Evolutionary conservation across 2,329 filamentous ascomycete species (phyloP).

Genomic region (Aspergillus sp.): DNA sequence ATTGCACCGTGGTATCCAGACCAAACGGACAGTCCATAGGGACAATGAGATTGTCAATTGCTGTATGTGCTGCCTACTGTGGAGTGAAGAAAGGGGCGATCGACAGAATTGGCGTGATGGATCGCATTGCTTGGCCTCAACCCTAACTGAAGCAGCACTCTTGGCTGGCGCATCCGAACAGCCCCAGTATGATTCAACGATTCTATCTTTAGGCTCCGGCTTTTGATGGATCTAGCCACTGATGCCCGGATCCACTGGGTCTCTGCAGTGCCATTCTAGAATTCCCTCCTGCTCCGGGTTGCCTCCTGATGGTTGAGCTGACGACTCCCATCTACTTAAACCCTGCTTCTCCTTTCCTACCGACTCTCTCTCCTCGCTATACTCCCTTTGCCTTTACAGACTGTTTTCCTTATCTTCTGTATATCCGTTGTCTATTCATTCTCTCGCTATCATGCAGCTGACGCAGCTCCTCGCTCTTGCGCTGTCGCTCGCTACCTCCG

Average conservation of each 20-base stretch:
- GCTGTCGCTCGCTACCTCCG: constrained; percentile 30
- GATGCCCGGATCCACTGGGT: not conserved
- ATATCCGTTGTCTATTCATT: not conserved
- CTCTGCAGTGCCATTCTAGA: not conserved
- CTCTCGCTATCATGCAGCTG: constrained; percentile 28
- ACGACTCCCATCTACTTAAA: not conserved
- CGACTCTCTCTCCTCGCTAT: not conserved
- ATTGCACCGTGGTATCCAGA: not conserved
- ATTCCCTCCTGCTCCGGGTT: not conserved
- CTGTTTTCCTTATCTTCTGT: not conserved
- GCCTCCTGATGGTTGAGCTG: not conserved
- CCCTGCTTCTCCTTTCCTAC: not conserved
- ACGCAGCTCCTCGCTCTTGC: constrained; percentile 33
- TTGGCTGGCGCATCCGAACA: not conserved
- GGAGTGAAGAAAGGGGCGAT: not conserved
- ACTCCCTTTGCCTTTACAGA: not conserved
- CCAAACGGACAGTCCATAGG: not conserved
- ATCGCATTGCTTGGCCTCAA: not conserved
- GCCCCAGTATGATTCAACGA: not conserved
- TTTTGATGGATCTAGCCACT: not conserved
- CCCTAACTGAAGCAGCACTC: not conserved
- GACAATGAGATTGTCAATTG: not conserved
- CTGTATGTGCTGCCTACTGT: not conserved
- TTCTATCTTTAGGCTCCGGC: not conserved
- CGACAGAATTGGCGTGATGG: not conserved